Percentiles rank a stretch among this genome's conserved stretches.
Evolutionary conservation across 2,329 filamentous ascomycete genomes (phyloP).

Genomic region (Talaromyces sp.): DNA sequence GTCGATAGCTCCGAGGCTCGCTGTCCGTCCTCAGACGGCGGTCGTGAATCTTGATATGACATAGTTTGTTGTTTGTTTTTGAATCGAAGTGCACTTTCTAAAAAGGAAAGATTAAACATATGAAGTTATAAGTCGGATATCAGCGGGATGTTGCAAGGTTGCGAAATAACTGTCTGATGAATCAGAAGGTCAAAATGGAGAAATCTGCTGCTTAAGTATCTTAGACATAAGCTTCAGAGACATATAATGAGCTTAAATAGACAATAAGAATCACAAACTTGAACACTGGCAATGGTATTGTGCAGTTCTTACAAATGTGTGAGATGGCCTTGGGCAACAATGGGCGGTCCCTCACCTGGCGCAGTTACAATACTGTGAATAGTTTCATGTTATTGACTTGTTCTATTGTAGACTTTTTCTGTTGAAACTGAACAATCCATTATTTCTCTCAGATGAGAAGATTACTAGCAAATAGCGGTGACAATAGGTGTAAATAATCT

Average conservation of each 20-base stretch:
- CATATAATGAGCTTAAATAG: neutral
- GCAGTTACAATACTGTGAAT: neutral
- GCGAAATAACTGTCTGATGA: neutral
- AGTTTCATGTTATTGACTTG: neutral
- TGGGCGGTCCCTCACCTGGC: neutral
- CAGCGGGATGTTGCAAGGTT: neutral
- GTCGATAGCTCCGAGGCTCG: neutral
- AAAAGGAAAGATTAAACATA: neutral
- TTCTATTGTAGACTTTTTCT: neutral
- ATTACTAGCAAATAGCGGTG: too few relatives aligned
- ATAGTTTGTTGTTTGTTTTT: neutral
- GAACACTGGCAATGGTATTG: neutral
- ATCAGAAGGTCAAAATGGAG: neutral
- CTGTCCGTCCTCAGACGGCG: neutral
- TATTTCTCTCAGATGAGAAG: neutral
- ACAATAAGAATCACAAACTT: neutral
- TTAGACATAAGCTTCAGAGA: neutral
- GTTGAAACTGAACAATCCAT: neutral
- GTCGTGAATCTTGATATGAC: neutral
- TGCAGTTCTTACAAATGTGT: neutral
- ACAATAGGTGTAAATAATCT: neutral
- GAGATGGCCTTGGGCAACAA: neutral
- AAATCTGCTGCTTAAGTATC: neutral
- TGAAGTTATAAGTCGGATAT: neutral
- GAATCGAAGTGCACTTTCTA: neutral